Evolutionary conservation across 208 protist species (phyloP).

Genomic region (Trypanosoma mega): DNA sequence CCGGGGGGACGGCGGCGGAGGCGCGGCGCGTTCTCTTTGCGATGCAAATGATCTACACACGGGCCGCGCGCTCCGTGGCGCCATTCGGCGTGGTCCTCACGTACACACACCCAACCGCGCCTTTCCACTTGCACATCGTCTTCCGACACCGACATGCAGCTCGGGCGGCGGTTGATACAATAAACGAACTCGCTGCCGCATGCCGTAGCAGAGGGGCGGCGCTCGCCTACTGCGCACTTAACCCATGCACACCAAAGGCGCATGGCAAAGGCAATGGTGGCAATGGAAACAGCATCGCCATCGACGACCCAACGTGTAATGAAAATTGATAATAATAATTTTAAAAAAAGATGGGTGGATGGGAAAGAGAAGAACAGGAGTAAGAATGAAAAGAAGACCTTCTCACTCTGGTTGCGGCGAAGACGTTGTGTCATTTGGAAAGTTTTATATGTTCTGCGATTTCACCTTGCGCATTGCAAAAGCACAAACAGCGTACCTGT

Average conservation of each 20-base stretch:
- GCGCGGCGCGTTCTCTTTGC: slow-evolving; percentile 32
- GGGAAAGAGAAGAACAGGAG: too few relatives aligned
- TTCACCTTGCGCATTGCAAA: too few relatives aligned
- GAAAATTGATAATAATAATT: too few relatives aligned
- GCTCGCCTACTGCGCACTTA: slow-evolving; percentile 34
- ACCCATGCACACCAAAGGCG: slow-evolving; percentile 10
- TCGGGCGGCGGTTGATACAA: slow-evolving; percentile 20
- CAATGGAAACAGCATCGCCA: background rate
- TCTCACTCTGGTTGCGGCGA: too few relatives aligned
- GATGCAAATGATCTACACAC: slow-evolving; percentile 43
- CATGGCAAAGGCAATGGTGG: background rate
- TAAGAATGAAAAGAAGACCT: too few relatives aligned
- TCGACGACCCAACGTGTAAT: too few relatives aligned
- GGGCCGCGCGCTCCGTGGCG: slow-evolving; percentile 14
- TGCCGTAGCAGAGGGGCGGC: slow-evolving; percentile 33
- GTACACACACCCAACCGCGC: slow-evolving; percentile 26
- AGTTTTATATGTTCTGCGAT: too few relatives aligned
- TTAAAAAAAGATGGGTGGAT: too few relatives aligned
- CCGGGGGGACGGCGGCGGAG: background rate
- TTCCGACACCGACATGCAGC: slow-evolving; percentile 28
- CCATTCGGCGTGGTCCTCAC: slow-evolving; percentile 48
- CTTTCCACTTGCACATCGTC: slow-evolving; percentile 36
- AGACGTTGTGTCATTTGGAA: too few relatives aligned
- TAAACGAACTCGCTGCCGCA: slow-evolving; percentile 28
- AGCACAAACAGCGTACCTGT: too few relatives aligned